phyloP scores from a whole-genome alignment of 176 grass and related monocot species.

The Eleusine coracana region DNA sequence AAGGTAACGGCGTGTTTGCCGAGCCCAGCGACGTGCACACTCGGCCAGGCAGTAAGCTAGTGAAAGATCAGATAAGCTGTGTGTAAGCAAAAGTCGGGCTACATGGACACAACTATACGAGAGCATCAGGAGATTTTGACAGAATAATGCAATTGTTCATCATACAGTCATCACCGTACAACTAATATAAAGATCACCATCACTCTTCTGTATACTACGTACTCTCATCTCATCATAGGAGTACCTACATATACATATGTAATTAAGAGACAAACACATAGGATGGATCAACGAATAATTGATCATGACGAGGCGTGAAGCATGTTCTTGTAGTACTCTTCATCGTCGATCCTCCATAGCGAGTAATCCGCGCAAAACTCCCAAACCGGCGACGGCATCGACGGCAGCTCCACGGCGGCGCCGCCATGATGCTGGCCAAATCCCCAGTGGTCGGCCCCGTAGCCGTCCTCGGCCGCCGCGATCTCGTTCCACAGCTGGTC shows the following conservation, averaged over 20 bases:
- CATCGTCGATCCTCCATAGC: slow-evolving; percentile 86
- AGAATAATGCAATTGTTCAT: neutral
- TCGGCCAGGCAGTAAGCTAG: neutral
- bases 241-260: neutral
- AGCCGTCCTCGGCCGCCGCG: slow-evolving; percentile 48
- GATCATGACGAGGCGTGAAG: slow-evolving; percentile 39
- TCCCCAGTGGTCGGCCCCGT: slow-evolving; percentile 45
- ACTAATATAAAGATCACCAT: neutral
- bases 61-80: neutral
- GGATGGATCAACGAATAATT: neutral
- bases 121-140: neutral
- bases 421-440: neutral
- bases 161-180: neutral
- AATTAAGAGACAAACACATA: neutral
- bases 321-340: slow-evolving; percentile 69
- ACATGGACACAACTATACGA: neutral
- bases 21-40: no score
- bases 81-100: neutral
- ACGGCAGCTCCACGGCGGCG: neutral
- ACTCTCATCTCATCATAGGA: neutral
- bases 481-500: slow-evolving; percentile 97
- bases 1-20: no score
- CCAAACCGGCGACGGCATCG: slow-evolving; percentile 66
- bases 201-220: neutral
- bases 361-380: slow-evolving; percentile 62